phyloP scores from a whole-genome alignment of 306 rosid genomes.

The Quercus variabilis region DNA sequence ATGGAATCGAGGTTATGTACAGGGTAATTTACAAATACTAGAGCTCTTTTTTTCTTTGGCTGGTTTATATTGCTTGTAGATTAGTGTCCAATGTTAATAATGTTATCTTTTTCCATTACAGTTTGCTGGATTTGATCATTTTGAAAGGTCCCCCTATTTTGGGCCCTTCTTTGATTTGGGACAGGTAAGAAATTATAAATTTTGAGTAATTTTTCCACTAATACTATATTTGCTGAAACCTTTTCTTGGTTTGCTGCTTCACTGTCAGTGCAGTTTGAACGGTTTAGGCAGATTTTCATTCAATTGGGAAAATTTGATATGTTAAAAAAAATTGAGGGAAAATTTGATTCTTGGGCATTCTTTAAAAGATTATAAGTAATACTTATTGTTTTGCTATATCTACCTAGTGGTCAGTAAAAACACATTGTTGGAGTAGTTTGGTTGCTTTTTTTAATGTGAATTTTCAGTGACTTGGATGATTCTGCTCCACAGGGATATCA shows the following conservation, averaged over 20 bases:
- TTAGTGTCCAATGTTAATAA: background rate
- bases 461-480: background rate
- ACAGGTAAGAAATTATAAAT: conserved; percentile 47
- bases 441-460: conserved; percentile 14
- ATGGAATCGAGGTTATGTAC: conserved; percentile 92
- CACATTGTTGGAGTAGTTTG: conserved; percentile 1
- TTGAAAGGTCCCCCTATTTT: conserved; percentile 86
- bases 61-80: background rate
- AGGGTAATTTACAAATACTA: conserved; percentile 37
- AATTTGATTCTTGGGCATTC: background rate
- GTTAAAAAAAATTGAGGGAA: no score
- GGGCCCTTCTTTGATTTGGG: conserved; percentile 97
- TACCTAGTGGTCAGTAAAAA: background rate
- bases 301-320: conserved; percentile 28
- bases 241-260: background rate
- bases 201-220: background rate
- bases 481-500: conserved; percentile 71
- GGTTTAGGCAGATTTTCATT: conserved; percentile 88
- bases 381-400: background rate
- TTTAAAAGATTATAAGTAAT: background rate
- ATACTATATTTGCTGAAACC: background rate
- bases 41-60: background rate
- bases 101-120: conserved; percentile 7
- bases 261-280: conserved; percentile 59
- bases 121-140: conserved; percentile 96